Evolutionary conservation across 2,329 filamentous ascomycete species (phyloP).

Genomic region (Knoxdaviesia proteae): DNA sequence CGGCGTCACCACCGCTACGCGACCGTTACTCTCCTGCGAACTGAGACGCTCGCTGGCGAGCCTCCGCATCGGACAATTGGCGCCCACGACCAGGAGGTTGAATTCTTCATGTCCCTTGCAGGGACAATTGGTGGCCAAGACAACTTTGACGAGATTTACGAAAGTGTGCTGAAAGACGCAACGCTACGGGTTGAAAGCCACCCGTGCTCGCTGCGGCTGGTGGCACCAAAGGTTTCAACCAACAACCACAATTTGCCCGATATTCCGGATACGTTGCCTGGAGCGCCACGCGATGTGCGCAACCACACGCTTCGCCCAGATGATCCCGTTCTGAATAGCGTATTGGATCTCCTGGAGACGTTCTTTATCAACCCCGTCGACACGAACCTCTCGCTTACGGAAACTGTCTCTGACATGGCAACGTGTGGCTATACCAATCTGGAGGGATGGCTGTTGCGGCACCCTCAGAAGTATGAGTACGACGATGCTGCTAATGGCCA

Average conservation of each 20-base stretch:
- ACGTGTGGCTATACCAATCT: conserved; percentile 69
- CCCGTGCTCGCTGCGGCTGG: conserved; percentile 48
- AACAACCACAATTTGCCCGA: conserved; percentile 35
- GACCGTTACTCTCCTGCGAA: conserved; percentile 52
- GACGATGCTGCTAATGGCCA: conserved; percentile 14
- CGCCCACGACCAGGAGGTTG: conserved; percentile 54
- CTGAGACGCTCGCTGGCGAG: conserved; percentile 29
- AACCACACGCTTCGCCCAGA: conserved; percentile 40
- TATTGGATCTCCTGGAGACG: conserved; percentile 48
- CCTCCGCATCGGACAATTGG: conserved; percentile 46
- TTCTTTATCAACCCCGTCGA: conserved; percentile 87
- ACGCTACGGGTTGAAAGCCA: conserved; percentile 50
- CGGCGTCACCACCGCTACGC: conserved; percentile 78
- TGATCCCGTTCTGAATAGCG: conserved; percentile 42
- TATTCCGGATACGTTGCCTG: conserved; percentile 33
- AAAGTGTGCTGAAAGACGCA: conserved; percentile 50
- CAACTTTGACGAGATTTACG: conserved; percentile 54
- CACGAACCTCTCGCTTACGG: conserved; percentile 73
- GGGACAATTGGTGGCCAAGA: conserved; percentile 46
- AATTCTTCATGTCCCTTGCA: conserved; percentile 48
- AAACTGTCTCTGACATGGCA: conserved; percentile 61
- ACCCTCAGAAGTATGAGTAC: conserved; percentile 42
- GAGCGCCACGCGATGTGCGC: conserved; percentile 37
- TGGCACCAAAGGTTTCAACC: conserved; percentile 36
- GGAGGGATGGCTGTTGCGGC: conserved; percentile 75